Conservation (phyloP, 805 yeast genomes). For the Teunomyces cretensis region DNA sequence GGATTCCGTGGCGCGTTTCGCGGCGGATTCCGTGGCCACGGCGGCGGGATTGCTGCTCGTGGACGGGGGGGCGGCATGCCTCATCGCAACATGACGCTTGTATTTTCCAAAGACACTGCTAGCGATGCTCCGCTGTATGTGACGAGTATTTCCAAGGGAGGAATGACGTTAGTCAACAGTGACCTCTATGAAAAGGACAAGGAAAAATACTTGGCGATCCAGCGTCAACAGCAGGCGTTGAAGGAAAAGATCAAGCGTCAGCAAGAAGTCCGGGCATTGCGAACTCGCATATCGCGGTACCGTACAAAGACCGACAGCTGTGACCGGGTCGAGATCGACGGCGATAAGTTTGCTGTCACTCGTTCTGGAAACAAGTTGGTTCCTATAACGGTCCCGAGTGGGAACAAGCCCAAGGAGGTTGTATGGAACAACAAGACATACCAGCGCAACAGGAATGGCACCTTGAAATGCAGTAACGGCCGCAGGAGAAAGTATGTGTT, state of each 20-base stretch:
- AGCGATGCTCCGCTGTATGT: conserved; percentile 16
- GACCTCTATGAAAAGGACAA: conserved; percentile 33
- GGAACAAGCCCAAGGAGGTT: conserved; percentile 14
- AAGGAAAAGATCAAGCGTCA: conserved; percentile 12
- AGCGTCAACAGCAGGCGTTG: conserved; percentile 14
- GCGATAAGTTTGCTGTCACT: conserved; percentile 44
- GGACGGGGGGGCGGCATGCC: conserved; percentile 1
- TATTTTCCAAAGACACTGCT: conserved; percentile 17
- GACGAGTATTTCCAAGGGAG: conserved; percentile 31
- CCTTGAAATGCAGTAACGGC: conserved; percentile 17
- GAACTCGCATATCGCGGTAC: conserved; percentile 22
- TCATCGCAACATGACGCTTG: conserved; percentile 29
- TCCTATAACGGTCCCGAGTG: conserved; percentile 28
- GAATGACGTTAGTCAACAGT: conserved; percentile 40
- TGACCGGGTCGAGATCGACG: conserved; percentile 45
- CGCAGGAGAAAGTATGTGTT: conserved; percentile 15
- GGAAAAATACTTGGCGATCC: conserved; percentile 11
- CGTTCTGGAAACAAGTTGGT: conserved; percentile 41
- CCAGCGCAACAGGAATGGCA: conserved; percentile 24
- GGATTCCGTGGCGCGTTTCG: conserved; percentile 1
- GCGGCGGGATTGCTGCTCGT: neutral
- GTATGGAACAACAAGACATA: conserved; percentile 34
- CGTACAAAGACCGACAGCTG: conserved; percentile 39
- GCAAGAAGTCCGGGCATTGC: conserved; percentile 16
- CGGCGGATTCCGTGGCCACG: conserved; percentile 1